phyloP scores from a whole-genome alignment of 148 eudicot genomes.

The Simmondsia chinensis region DNA sequence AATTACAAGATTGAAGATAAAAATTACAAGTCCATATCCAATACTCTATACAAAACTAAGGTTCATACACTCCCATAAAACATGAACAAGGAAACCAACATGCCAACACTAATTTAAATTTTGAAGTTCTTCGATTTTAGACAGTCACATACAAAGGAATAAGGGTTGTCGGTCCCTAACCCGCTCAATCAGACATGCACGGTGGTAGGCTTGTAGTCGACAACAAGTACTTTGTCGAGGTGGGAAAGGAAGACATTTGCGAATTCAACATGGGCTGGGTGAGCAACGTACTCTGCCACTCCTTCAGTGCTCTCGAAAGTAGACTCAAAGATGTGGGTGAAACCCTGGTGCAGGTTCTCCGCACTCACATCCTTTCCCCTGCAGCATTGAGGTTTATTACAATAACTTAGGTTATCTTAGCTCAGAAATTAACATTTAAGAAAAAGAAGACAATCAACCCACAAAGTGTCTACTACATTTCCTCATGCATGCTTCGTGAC shows the following conservation, averaged over 20 bases:
- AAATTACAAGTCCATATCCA: too few species aligned
- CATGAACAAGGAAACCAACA: too few species aligned
- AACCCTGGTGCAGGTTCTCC: slow-evolving; percentile 80
- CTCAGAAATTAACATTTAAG: not conserved
- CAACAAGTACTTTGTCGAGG: slow-evolving; percentile 46
- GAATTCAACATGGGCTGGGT: slow-evolving; percentile 56
- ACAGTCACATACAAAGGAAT: not conserved
- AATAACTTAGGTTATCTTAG: not conserved
- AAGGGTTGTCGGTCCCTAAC: not conserved
- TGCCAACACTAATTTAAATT: too few species aligned
- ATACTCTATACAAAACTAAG: too few species aligned
- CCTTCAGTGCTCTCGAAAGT: slow-evolving; percentile 67
- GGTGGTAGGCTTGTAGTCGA: slow-evolving; percentile 62
- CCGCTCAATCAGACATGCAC: slow-evolving; percentile 25
- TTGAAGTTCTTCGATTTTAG: too few species aligned
- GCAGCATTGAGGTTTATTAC: slow-evolving; percentile 1
- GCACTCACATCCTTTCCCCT: slow-evolving; percentile 78
- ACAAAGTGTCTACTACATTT: too few species aligned
- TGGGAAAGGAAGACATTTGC: slow-evolving; percentile 31
- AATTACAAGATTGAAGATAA: too few species aligned
- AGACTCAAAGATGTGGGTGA: slow-evolving; percentile 78
- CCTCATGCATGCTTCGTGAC: too few species aligned
- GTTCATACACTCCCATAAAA: too few species aligned
- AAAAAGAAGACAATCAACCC: too few species aligned
- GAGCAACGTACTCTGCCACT: slow-evolving; percentile 53